Evolutionary conservation across 257 asterid species (phyloP).

Genomic region (Rauvolfia tetraphylla): DNA sequence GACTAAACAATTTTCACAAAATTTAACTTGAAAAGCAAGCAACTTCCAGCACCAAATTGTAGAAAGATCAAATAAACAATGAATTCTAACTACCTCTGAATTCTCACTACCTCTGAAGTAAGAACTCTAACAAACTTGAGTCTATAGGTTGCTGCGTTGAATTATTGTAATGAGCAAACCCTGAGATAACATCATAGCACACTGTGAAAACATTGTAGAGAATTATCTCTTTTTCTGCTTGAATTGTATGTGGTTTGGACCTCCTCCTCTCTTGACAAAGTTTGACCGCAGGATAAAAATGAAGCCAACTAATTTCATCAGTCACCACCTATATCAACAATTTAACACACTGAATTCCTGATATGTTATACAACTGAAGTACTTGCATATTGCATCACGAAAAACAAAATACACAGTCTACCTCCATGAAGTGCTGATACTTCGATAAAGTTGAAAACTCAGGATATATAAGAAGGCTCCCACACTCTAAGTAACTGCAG

Average conservation of each 20-base stretch:
- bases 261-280: slow-evolving; percentile 45
- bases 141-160: slow-evolving; percentile 56
- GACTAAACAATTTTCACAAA: slow-evolving; percentile 40
- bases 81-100: slow-evolving; percentile 48
- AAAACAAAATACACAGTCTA: slow-evolving; percentile 22
- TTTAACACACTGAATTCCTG: slow-evolving; percentile 9
- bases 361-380: background rate
- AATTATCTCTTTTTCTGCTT: slow-evolving; percentile 69
- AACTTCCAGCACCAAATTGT: background rate
- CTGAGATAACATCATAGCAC: slow-evolving; percentile 73
- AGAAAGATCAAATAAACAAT: slow-evolving; percentile 4
- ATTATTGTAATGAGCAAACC: slow-evolving; percentile 66
- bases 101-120: slow-evolving; percentile 58
- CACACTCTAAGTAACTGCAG: slow-evolving; percentile 71
- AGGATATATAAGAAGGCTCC: slow-evolving; percentile 58
- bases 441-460: slow-evolving; percentile 53
- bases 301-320: slow-evolving; percentile 81
- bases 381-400: background rate
- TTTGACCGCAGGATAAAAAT: slow-evolving; percentile 54
- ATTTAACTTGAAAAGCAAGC: slow-evolving; percentile 20
- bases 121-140: slow-evolving; percentile 51
- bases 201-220: slow-evolving; percentile 53
- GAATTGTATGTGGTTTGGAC: slow-evolving; percentile 49
- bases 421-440: slow-evolving; percentile 86
- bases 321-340: slow-evolving; percentile 50